phyloP scores from a whole-genome alignment of 495 filamentous ascomycete genomes.

The Penicillium cataractarum region DNA sequence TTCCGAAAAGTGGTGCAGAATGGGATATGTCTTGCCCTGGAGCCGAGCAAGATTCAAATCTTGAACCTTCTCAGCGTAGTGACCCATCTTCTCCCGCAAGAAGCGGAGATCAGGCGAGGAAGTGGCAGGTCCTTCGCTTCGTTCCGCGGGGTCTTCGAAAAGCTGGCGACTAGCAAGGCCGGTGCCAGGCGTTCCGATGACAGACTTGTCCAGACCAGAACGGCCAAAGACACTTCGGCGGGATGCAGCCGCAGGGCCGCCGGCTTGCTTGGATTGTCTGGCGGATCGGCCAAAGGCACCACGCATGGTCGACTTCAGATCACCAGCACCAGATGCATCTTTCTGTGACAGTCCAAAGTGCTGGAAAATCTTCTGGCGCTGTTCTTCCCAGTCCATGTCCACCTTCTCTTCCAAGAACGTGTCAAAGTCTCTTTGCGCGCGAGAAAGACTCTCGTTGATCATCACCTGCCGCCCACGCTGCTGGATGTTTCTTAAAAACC shows the following conservation, averaged over 20 bases:
- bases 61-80: conserved; percentile 75
- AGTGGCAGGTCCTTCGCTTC: conserved; percentile 42
- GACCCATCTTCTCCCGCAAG: conserved; percentile 76
- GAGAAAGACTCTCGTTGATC: conserved; percentile 83
- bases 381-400: conserved; percentile 91
- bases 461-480: conserved; percentile 89
- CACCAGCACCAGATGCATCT: conserved; percentile 50
- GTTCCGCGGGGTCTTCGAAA: conserved; percentile 71
- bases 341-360: conserved; percentile 87
- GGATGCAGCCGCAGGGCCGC: conserved; percentile 40
- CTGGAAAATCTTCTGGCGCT: conserved; percentile 88
- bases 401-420: conserved; percentile 90
- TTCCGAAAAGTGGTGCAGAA: conserved; percentile 71
- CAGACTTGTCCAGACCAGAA: conserved; percentile 73
- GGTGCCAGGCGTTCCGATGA: conserved; percentile 75
- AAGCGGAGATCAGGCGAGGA: conserved; percentile 68
- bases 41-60: conserved; percentile 73
- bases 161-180: conserved; percentile 56
- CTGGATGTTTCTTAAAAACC: conserved; percentile 80
- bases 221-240: conserved; percentile 71
- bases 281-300: conserved; percentile 64
- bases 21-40: conserved; percentile 62
- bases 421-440: conserved; percentile 89
- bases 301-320: conserved; percentile 39
- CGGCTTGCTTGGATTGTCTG: conserved; percentile 44